Conservation (phyloP, 2,329 filamentous ascomycete species). For the Fusarium miscanthi region DNA sequence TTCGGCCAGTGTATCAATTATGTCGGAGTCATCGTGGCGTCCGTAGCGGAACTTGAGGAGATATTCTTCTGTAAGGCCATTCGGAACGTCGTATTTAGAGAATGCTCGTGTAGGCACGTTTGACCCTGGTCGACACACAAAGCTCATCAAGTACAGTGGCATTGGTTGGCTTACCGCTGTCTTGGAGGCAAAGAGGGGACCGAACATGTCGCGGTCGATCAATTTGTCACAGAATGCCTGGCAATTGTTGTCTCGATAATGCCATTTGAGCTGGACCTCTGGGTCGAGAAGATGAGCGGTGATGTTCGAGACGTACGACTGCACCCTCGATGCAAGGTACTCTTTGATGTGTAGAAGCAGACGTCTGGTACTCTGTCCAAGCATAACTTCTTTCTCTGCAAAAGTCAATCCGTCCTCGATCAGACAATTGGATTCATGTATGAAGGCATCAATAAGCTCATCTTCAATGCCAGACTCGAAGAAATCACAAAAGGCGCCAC, state of each 20-base stretch:
- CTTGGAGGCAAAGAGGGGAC: constrained; percentile 39
- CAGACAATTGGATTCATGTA: constrained; percentile 36
- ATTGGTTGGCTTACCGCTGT: neutral
- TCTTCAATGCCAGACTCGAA: constrained; percentile 39
- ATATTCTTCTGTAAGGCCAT: constrained; percentile 55
- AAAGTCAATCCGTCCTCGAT: constrained; percentile 16
- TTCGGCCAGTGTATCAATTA: constrained; percentile 55
- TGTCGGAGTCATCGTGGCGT: constrained; percentile 53
- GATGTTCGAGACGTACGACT: constrained; percentile 47
- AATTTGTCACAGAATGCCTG: constrained; percentile 52
- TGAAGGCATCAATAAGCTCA: constrained; percentile 44
- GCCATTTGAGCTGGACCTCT: constrained; percentile 46
- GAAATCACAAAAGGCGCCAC: constrained; percentile 49
- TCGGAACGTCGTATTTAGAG: constrained; percentile 51
- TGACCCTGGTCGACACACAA: constrained; percentile 48
- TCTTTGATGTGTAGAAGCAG: constrained; percentile 37
- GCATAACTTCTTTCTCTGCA: constrained; percentile 15
- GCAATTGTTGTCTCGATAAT: constrained; percentile 49
- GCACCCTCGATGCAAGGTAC: constrained; percentile 40
- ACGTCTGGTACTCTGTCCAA: constrained; percentile 12
- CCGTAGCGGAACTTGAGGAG: constrained; percentile 52
- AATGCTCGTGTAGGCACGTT: constrained; percentile 37
- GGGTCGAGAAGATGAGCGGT: constrained; percentile 43
- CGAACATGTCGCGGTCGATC: constrained; percentile 47
- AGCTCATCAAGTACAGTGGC: constrained; percentile 54